Evolutionary conservation across 169 alveolate genomes (phyloP), one percentile per base, ranked within the genome.

Genomic region (Miamiensis avidus): DNA sequence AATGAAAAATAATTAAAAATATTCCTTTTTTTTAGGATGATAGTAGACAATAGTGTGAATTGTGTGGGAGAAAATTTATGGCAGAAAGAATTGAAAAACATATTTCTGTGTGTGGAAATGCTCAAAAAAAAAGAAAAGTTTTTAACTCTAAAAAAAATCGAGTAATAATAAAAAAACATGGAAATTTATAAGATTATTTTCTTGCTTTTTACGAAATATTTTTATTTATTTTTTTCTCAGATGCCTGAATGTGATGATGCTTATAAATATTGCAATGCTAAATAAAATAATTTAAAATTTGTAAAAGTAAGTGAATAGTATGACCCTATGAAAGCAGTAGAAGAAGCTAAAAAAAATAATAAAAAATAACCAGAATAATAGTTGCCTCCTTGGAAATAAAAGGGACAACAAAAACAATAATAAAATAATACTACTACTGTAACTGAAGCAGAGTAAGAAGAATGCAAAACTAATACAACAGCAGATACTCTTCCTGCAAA

Each of bases 321-420:
- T 73, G 29, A 26, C 11, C 27, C 34, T 34, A 11, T 49, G 20
- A 11, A 49, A 20, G 69, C 69, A 73, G 31, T 49, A 11, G 20
- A 49, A 49, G 20, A 49, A n/a, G 64, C 34, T 29, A 0, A 33
- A 31, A 75, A 81, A 0, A 89, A 85, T 34, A 88, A 92, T 92
- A 85, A 83, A 73, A 25, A 84, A 30, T 83, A 91, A 29, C 93
- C 85, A 73, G 83, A 88, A 25, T 27, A 84, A 82, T 78, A 88
- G 16, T 4, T 76, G 32, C 33, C 77, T 32, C 89, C 89, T 31
- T 78, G 83, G 1, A 87, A 78, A 28, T 75, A 83, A 28, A 83
- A 89, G 4, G 87, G 86, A 78, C 31, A 69, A 65, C 83, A 83
- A 64, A 90, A 90, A 30, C 26, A 77, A 73, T n/a, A n/a, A 15